A percentile compares a stretch with the other conserved stretches of the same genome.
phyloP scores from a whole-genome alignment of 208 protist genomes.

The Leishmania major region DNA sequence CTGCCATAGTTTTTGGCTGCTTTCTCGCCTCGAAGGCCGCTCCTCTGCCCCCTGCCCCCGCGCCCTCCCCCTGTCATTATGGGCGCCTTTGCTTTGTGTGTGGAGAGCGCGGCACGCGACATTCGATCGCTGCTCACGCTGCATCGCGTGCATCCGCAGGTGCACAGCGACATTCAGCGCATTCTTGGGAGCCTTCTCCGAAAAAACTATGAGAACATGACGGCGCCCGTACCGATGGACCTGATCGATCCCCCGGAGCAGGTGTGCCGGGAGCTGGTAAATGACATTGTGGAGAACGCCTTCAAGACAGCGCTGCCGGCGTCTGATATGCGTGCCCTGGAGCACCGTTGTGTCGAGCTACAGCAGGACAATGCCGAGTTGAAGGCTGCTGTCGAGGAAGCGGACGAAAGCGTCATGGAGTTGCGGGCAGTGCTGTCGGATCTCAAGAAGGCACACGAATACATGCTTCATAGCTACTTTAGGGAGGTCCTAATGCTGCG shows the following conservation, averaged over 20 bases:
- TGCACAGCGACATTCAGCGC: slow-evolving; percentile 69
- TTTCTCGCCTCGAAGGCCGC: neutral
- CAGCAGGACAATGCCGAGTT: slow-evolving; percentile 48
- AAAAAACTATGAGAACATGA: slow-evolving; percentile 52
- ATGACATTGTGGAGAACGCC: slow-evolving; percentile 46
- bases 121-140: slow-evolving; percentile 72
- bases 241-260: slow-evolving; percentile 46
- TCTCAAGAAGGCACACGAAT: slow-evolving; percentile 68
- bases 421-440: slow-evolving; percentile 33
- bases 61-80: slow-evolving; percentile 19
- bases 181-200: slow-evolving; percentile 55
- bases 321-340: slow-evolving; percentile 38
- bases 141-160: slow-evolving; percentile 86
- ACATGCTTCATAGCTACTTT: slow-evolving; percentile 88
- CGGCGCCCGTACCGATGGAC: slow-evolving; percentile 34
- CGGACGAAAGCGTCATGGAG: slow-evolving; percentile 24
- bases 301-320: slow-evolving; percentile 54
- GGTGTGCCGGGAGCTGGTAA: slow-evolving; percentile 58
- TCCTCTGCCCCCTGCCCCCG: neutral
- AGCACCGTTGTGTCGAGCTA: slow-evolving; percentile 34
- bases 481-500: slow-evolving; percentile 78
- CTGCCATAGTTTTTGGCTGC: neutral
- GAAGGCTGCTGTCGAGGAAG: slow-evolving; percentile 17
- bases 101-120: slow-evolving; percentile 72
- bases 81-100: slow-evolving; percentile 64